Base-by-base conservation (phyloP, 306 rosid genomes). In the Geum urbanum region DNA sequence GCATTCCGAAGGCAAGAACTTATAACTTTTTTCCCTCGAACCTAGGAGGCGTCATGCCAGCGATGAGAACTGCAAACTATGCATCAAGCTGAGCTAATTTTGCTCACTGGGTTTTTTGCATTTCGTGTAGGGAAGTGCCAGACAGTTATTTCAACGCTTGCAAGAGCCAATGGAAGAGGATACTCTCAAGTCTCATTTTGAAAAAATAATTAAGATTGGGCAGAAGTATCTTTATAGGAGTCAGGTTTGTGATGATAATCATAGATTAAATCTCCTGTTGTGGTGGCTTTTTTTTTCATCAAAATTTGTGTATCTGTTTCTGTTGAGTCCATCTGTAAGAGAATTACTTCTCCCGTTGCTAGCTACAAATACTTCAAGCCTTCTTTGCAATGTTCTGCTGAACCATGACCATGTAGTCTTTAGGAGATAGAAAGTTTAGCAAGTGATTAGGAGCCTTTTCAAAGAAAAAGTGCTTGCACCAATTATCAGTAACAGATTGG, bases 111-210 rank as follows among this genome's bases (percentile, higher is more conserved):
- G 62, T 52, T 77, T 71, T 69, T 57, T 52, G 69, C 3, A 9
- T 45, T 67, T 65, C 75, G 70, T 75, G 80, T 92, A 95, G 99
- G 99, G 99, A 52, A 95, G 99, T 83, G 99, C 99, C 59, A 86
- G 97, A 63, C 99, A 95, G 76, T 85, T 95, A 82, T 95, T 95
- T 86, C 96, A 89, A 80, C 91, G 95, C 61, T 80, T 95, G 84
- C 95, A 91, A 78, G 97, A 84, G 80, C 99, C 99, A 69, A 78
- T 89, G 97, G 99, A 95, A 81, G 99, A 95, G 84, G 97, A 95
- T 51, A 78, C 96, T 3, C 82, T 95, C 62, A 95, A 86, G 84
- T 81, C 88, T 69, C 99, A 95, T 86, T 95, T 95, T 79, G 99
- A 95, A 52, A 95, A 85, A 77, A 95, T 95, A 27, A 87, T 91